These are phyloP conservation scores for Sarocladium brachiariae DNA, from an alignment of 2,329 filamentous ascomycete genomes.

Conservation along the genomic window DNA sequence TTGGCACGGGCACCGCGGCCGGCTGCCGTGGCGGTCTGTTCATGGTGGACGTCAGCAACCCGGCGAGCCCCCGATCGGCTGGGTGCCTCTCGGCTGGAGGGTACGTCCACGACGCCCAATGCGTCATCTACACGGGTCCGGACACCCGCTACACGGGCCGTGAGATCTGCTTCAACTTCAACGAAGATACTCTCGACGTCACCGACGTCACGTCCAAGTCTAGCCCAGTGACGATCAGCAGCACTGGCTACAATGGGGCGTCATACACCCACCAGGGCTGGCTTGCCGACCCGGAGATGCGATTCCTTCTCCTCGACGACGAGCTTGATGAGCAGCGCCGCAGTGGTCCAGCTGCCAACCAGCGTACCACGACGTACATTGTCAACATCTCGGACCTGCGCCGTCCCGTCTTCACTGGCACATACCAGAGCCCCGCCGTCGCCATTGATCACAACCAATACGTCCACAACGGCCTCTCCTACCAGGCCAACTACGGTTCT, in stretches of 20 bases:
- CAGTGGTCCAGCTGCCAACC: conserved; percentile 27
- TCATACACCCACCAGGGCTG: conserved; percentile 51
- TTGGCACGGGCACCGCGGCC: conserved; percentile 29
- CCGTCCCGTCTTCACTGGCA: conserved; percentile 30
- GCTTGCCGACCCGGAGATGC: conserved; percentile 35
- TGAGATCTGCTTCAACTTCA: conserved; percentile 47
- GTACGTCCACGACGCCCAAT: conserved; percentile 47
- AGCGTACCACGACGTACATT: conserved; percentile 42
- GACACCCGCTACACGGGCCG: conserved; percentile 34
- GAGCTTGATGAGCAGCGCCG: conserved; percentile 43
- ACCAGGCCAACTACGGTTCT: conserved; percentile 41
- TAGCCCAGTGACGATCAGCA: conserved; percentile 37
- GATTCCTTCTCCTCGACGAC: conserved; percentile 42
- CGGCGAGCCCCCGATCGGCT: conserved; percentile 40
- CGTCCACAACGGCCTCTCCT: conserved; percentile 31
- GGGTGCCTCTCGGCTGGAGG: conserved; percentile 43
- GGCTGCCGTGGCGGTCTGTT: conserved; percentile 42
- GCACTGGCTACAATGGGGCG: conserved; percentile 45
- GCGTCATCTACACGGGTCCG: conserved; percentile 44
- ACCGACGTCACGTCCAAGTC: conserved; percentile 38
- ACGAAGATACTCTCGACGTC: conserved; percentile 42
- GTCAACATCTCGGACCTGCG: conserved; percentile 36
- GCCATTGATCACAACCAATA: conserved; percentile 42
- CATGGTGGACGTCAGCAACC: conserved; percentile 48
- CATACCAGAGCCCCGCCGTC: conserved; percentile 29